phyloP scores from a whole-genome alignment of 306 rosid genomes.

The Quercus bicolor region DNA sequence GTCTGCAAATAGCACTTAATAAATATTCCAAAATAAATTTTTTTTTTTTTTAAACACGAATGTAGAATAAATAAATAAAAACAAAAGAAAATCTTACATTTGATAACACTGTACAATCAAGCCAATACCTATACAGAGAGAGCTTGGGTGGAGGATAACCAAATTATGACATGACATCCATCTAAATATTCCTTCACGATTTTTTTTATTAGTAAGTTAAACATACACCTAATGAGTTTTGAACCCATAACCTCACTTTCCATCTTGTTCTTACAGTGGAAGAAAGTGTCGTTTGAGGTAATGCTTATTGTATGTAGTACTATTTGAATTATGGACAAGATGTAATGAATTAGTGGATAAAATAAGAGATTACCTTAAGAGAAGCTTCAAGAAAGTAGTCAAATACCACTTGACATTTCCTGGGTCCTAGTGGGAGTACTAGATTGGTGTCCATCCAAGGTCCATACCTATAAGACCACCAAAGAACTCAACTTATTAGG shows the following conservation, averaged over 20 bases:
- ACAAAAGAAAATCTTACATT: neutral
- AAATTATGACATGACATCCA: neutral
- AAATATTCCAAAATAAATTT: neutral
- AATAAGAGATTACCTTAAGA: conserved; percentile 51
- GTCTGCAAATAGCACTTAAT: neutral
- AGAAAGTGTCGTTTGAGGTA: too few relatives aligned
- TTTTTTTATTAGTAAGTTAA: too few relatives aligned
- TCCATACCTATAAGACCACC: conserved; percentile 62
- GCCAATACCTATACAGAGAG: too few relatives aligned
- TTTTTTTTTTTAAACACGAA: too few relatives aligned
- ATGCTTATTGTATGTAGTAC: too few relatives aligned
- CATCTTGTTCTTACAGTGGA: too few relatives aligned
- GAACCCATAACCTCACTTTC: too few relatives aligned
- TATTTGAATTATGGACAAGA: neutral
- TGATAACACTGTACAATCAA: too few relatives aligned
- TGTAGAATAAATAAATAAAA: neutral
- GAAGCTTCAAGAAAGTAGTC: conserved; percentile 81
- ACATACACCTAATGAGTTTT: too few relatives aligned
- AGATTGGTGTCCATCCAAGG: conserved; percentile 99
- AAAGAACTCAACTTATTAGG: conserved; percentile 10
- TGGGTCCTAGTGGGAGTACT: conserved; percentile 80
- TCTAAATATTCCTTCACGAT: too few relatives aligned
- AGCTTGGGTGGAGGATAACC: neutral
- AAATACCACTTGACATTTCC: conserved; percentile 69
- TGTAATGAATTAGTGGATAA: neutral